phyloP scores from a whole-genome alignment of 2,329 filamentous ascomycete genomes.

The Rutstroemia sydowiana region DNA sequence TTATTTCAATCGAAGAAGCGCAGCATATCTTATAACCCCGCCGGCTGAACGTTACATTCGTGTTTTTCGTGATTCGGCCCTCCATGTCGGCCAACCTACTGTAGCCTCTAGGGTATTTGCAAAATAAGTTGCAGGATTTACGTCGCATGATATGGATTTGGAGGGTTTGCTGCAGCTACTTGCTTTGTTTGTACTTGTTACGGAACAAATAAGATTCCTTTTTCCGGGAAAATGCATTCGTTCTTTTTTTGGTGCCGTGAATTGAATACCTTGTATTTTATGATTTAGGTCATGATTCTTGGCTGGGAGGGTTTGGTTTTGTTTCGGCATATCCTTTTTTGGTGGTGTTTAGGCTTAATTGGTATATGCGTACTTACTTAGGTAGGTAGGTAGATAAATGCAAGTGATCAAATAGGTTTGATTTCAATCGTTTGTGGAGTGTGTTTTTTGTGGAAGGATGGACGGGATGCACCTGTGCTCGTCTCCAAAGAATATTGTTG shows the following conservation, averaged over 20 bases:
- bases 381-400: neutral
- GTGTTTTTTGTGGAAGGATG: neutral
- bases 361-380: neutral
- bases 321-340: neutral
- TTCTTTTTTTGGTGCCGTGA: neutral
- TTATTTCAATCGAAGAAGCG: neutral
- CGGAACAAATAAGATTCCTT: neutral
- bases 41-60: conserved; percentile 8
- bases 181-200: neutral
- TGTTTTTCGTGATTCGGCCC: neutral
- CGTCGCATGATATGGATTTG: conserved; percentile 7
- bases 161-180: neutral
- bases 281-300: too few species aligned
- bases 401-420: conserved; percentile 4
- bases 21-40: neutral
- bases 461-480: conserved; percentile 8
- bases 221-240: neutral
- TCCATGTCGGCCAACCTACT: neutral
- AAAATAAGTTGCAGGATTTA: conserved; percentile 3
- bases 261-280: too few species aligned
- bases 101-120: neutral
- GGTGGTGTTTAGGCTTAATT: neutral
- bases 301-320: too few species aligned
- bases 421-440: conserved; percentile 1
- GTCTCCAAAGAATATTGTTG: conserved; percentile 15